Conservation (phyloP, 371 early-diverging fungal genomes). For the Chytridium lagenaria region DNA sequence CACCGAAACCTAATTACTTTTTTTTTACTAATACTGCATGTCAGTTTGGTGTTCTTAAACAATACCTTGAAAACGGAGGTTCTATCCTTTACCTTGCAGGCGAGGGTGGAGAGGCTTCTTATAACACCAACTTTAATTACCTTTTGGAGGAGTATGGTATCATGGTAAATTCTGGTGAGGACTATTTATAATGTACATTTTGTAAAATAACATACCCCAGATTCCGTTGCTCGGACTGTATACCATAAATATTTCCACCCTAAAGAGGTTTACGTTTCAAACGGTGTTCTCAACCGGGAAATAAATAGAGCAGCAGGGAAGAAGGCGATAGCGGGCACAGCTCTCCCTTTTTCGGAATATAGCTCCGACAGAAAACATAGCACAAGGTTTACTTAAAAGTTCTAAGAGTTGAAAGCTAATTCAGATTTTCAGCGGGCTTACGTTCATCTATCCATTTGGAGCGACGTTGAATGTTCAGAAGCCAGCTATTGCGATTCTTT, state of each 20-base stretch:
- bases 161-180: conserved; percentile 57
- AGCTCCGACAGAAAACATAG: conserved; percentile 7
- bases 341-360: conserved; percentile 1
- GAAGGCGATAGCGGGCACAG: conserved; percentile 18
- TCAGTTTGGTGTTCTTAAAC: conserved; percentile 59
- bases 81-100: conserved; percentile 59
- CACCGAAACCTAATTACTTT: not conserved
- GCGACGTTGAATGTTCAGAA: conserved; percentile 64
- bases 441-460: conserved; percentile 64
- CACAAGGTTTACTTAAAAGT: conserved; percentile 15
- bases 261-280: conserved; percentile 59
- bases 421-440: conserved; percentile 41
- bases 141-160: conserved; percentile 66
- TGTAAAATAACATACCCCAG: conserved; percentile 30
- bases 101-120: conserved; percentile 62
- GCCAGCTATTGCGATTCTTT: conserved; percentile 62
- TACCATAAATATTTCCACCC: conserved; percentile 66
- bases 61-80: conserved; percentile 60
- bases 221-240: conserved; percentile 57
- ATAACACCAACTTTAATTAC: conserved; percentile 65
- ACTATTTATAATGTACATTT: not conserved
- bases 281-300: conserved; percentile 64
- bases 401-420: not conserved
- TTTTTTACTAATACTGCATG: not conserved
- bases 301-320: conserved; percentile 60